Percentiles rank a stretch among this genome's conserved stretches.
Evolutionary conservation across 2,329 filamentous ascomycete species (phyloP).

Genomic region (Alternaria sp.): DNA sequence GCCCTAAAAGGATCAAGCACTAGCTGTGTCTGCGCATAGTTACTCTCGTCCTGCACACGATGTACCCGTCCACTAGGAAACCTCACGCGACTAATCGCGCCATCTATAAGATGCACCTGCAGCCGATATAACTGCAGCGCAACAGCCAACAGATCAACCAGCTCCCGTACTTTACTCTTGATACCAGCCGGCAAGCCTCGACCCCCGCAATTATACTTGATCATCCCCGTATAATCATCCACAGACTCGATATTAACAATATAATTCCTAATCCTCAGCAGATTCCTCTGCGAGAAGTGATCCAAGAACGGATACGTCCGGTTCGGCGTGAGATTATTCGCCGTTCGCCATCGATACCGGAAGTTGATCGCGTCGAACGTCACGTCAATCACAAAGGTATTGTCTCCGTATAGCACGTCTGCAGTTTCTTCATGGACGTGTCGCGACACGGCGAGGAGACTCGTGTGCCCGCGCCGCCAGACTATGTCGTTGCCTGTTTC

Average conservation of each 20-base stretch:
- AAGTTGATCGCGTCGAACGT: conserved; percentile 54
- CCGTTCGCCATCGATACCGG: conserved; percentile 52
- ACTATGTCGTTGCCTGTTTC: conserved; percentile 45
- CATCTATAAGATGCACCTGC: conserved; percentile 41
- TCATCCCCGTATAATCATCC: conserved; percentile 58
- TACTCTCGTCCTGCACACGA: conserved; percentile 42
- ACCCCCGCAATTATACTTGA: conserved; percentile 59
- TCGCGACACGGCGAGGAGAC: conserved; percentile 47
- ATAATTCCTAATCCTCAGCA: conserved; percentile 51
- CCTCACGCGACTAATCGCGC: conserved; percentile 32
- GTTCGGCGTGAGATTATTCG: conserved; percentile 51
- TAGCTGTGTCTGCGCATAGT: conserved; percentile 46
- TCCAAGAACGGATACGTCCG: conserved; percentile 50
- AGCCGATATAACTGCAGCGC: conserved; percentile 32
- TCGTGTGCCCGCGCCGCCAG: conserved; percentile 53
- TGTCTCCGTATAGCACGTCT: conserved; percentile 54
- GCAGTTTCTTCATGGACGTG: conserved; percentile 55
- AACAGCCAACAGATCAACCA: conserved; percentile 47
- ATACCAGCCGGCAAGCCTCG: conserved; percentile 53
- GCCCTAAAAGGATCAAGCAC: conserved; percentile 52
- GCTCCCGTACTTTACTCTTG: conserved; percentile 47
- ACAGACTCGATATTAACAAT: conserved; percentile 56
- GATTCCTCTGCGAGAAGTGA: conserved; percentile 50
- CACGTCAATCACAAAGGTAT: conserved; percentile 55
- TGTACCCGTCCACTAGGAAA: conserved; percentile 43